These are phyloP conservation scores for Peltaster fructicola DNA, from an alignment of 2,329 filamentous ascomycete genomes.

Conservation along the genomic window DNA sequence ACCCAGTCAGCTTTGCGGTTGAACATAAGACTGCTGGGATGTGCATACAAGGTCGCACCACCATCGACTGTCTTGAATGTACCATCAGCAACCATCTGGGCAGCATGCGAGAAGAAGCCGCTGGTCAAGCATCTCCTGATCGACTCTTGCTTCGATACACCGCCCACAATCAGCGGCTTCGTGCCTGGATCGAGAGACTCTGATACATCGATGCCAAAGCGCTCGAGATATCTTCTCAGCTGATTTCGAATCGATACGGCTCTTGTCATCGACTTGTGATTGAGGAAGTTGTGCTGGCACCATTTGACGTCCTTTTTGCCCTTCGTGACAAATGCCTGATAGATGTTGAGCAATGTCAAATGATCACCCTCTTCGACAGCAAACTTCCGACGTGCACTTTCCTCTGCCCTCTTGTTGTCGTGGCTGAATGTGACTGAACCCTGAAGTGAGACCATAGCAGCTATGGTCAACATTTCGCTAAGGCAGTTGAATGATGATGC, in stretches of 20 bases:
- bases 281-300: slow-evolving; percentile 72
- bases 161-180: slow-evolving; percentile 22
- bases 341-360: slow-evolving; percentile 82
- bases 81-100: slow-evolving; percentile 84
- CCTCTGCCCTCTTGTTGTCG: slow-evolving; percentile 56
- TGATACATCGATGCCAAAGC: slow-evolving; percentile 56
- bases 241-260: slow-evolving; percentile 78
- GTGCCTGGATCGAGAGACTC: slow-evolving; percentile 34
- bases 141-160: slow-evolving; percentile 41
- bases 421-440: slow-evolving; percentile 70
- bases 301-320: slow-evolving; percentile 72
- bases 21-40: slow-evolving; percentile 88
- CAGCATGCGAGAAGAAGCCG: slow-evolving; percentile 86
- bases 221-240: slow-evolving; percentile 69
- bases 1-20: slow-evolving; percentile 95
- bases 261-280: slow-evolving; percentile 65
- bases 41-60: slow-evolving; percentile 60
- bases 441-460: slow-evolving; percentile 81
- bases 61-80: slow-evolving; percentile 76
- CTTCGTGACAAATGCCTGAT: slow-evolving; percentile 67
- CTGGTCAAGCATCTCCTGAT: slow-evolving; percentile 73
- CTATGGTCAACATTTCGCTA: slow-evolving; percentile 75
- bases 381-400: slow-evolving; percentile 62
- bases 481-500: slow-evolving; percentile 61
- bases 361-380: slow-evolving; percentile 90